Base-by-base conservation (phyloP, 345 rosid species). In the Arabidopsis suecica region DNA sequence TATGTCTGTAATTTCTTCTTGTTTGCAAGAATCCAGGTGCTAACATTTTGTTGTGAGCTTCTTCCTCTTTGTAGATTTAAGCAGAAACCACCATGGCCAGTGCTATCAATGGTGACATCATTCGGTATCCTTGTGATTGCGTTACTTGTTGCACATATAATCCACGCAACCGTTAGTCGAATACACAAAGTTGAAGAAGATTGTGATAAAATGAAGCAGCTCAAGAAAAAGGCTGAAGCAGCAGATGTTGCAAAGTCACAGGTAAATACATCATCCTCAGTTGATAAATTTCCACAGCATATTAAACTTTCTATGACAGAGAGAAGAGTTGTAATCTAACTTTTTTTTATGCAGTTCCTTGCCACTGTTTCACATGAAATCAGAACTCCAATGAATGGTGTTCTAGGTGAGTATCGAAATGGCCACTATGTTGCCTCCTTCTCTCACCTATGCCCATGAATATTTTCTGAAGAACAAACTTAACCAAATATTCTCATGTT, bases 361-460 rank as follows among this genome's bases (percentile, higher is more conserved):
- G 98, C 98, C 69, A 94, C 98, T 6, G 97, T 94, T 79, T 94
- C 98, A 51, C 98, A 94, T 70, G 98, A 94, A 87, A 94, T 94
- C 79, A 83, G 98, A 80, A 94, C 98, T 76, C 98, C 97, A 40
- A 91, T 94, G 97, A 94, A 94, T 76, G 98, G 98, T 76, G 97
- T 94, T 79, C 85, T 94, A 66, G 98, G 98, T 91, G 78, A 86
- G 96, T 80, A 69, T 64, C 34, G 38, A 66, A 62, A 33, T 61
- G 7, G 40, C 66, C 34, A 34, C 57, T 44, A 28, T 45, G 1
- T 42, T 12, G 16, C 55, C 30, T 57, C 41, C 30, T 30, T 25
- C 47, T 30, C 20, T 45, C 41, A 47, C 4, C 16, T 34, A 8
- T 10, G 6, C 33, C 7, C 28, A 45, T 22, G 68, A 30, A 30